Base-by-base conservation (phyloP, 257 asterid genomes). In the Rauvolfia tetraphylla region DNA sequence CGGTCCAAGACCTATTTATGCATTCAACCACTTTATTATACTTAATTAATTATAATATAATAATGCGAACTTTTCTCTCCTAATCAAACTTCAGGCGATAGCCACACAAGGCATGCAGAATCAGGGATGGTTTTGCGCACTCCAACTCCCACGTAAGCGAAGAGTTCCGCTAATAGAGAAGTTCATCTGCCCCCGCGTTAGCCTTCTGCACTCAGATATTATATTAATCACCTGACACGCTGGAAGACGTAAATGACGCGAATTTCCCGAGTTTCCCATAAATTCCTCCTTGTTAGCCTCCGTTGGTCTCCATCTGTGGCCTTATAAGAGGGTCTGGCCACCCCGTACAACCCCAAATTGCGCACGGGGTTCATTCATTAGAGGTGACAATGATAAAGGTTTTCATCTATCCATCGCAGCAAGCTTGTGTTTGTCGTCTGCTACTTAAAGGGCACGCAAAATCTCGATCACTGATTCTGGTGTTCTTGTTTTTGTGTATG, bases 231-330 rank as follows among this genome's bases (percentile, higher is more conserved):
- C 71, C 49, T 9, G 0, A 36, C 17, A 67, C 17, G 4, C 49
- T 0, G 9, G 27, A 15, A 68, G 17, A 10, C 70, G 59, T 56
- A 31, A 65, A 41, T 23, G 33, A 56, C 56, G 27, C 34, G n/a
- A 33, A 18, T 13, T 22, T 77, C 57, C 1, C 36, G 7, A 57
- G 49, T 69, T 44, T 48, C 62, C 77, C 53, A 10, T 53, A 44
- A 62, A 72, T 48, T 68, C 66, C 33, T 74, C 57, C 7, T 46
- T 31, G 54, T 58, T 66, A 69, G 76, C 69, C 76, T 27, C 69
- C 59, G 48, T 38, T 33, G 71, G 62, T 51, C 42, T 74, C 54
- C 65, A 57, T 74, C 46, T 44, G 49, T 75, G 56, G 74, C 71
- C 48, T 42, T 42, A 29, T 54, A 33, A 51, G 3, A 44, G 61